Evolutionary conservation across 257 asterid genomes (phyloP), one percentile per base, ranked within the genome.

Genomic region (Gentiana macrophylla): DNA sequence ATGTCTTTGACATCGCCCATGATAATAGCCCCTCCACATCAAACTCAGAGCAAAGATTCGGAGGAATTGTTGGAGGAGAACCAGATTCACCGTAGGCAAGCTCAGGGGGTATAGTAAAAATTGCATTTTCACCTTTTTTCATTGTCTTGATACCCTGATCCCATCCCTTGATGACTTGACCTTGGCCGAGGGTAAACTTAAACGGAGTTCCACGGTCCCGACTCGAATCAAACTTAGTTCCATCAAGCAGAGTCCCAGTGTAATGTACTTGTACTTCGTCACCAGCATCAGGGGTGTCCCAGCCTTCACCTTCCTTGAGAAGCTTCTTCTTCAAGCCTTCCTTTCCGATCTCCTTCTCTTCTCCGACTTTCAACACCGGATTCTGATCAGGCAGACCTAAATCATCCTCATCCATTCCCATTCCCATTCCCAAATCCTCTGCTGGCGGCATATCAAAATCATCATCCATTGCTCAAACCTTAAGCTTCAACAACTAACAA

Each of bases 91-190:
- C 89, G 66, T 78, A 80, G 15, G 88, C 88, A 62, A 80, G 70
- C 52, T 55, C 77, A 6, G 88, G 63, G 6, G 88, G 88, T 5
- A 80, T 80, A 37, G 84, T 77, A 60, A 77, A 77, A 50, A 77
- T 47, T 32, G 84, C 82, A 67, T 72, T 77, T 68, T 80, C 88
- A 50, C 84, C 88, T 65, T 80, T 80, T 67, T 80, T 80, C 88
- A 80, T 80, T 8, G 84, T 80, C 62, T 77, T 77, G 55, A 77
- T 80, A 12, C 84, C 88, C 55, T 45, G 68, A 46, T 80, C 88
- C 84, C 88, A 77, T 70, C 84, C 84, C 73, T 68, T 78, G 41
- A 80, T 80, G 35, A 80, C 88, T 68, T 74, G 73, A 77, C 88
- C 88, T 75, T 80, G 88, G 55, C 82, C 84, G 9, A 80, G 77